Evolutionary conservation across 805 yeast species (phyloP).

Genomic region (Saitoella complicata): DNA sequence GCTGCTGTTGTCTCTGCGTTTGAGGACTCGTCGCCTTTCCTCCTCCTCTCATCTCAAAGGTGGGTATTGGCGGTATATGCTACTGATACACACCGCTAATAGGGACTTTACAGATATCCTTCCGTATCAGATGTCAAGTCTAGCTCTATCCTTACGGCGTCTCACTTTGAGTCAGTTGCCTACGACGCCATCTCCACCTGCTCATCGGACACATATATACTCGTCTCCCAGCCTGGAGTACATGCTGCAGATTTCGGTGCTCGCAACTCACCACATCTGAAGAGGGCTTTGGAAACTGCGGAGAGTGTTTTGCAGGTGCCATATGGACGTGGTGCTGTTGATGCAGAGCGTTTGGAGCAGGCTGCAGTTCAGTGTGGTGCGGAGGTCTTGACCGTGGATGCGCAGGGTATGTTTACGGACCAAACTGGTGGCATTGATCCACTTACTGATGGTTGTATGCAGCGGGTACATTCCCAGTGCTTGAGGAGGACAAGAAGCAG

Average conservation of each 20-base stretch:
- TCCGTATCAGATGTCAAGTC: neutral
- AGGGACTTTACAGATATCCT: constrained; percentile 1
- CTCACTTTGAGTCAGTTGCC: constrained; percentile 8
- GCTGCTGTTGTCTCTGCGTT: constrained; percentile 12
- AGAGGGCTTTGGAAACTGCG: constrained; percentile 10
- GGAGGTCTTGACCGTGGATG: constrained; percentile 25
- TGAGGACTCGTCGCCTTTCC: constrained; percentile 15
- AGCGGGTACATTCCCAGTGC: constrained; percentile 31
- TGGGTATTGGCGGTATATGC: constrained; percentile 1
- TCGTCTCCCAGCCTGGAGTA: constrained; percentile 29
- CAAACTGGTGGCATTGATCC: neutral
- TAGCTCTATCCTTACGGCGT: constrained; percentile 5
- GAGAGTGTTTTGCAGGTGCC: constrained; percentile 12
- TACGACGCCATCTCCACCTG: constrained; percentile 4
- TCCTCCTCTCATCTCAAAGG: constrained; percentile 13
- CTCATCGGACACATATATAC: no score
- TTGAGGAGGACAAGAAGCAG: constrained; percentile 47
- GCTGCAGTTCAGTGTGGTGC: constrained; percentile 39
- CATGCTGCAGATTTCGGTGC: constrained; percentile 16
- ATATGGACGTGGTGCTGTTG: constrained; percentile 17
- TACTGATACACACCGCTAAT: neutral
- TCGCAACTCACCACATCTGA: constrained; percentile 13
- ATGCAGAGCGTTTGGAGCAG: constrained; percentile 28
- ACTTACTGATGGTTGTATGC: neutral
- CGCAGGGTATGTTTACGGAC: constrained; percentile 15